Conservation (phyloP, 176 grass and related monocot species). For the Miscanthus lutarioriparius region DNA sequence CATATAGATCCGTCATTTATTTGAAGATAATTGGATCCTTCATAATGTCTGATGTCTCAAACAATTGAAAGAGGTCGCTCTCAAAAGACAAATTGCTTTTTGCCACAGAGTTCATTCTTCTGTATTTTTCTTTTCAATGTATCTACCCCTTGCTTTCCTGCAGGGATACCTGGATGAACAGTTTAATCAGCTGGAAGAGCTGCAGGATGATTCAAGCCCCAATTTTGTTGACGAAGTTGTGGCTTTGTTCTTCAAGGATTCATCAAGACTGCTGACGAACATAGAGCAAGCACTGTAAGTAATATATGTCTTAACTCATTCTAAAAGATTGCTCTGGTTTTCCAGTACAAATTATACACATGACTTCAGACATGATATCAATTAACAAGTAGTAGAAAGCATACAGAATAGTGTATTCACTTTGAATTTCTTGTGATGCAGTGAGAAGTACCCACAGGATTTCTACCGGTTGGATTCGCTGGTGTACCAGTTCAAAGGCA, state of each 20-base stretch:
- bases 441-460: slow-evolving; percentile 65
- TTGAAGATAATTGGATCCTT: background rate
- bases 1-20: background rate
- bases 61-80: background rate
- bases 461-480: slow-evolving; percentile 53
- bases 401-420: slow-evolving; percentile 25
- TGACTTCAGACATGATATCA: slow-evolving; percentile 22
- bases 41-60: background rate
- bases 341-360: background rate
- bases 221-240: slow-evolving; percentile 87
- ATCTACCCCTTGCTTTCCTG: background rate
- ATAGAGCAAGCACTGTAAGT: slow-evolving; percentile 70
- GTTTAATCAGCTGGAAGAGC: slow-evolving; percentile 73
- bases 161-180: slow-evolving; percentile 83
- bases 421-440: slow-evolving; percentile 41
- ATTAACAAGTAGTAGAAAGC: background rate
- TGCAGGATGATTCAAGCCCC: slow-evolving; percentile 78
- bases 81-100: background rate
- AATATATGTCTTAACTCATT: slow-evolving; percentile 11
- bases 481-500: slow-evolving; percentile 68
- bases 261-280: slow-evolving; percentile 60
- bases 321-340: background rate
- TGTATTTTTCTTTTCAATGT: slow-evolving; percentile 7
- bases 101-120: background rate
- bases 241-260: slow-evolving; percentile 72